Conservation (phyloP, 73 alveolate genomes). For the Paramecium bursaria region DNA sequence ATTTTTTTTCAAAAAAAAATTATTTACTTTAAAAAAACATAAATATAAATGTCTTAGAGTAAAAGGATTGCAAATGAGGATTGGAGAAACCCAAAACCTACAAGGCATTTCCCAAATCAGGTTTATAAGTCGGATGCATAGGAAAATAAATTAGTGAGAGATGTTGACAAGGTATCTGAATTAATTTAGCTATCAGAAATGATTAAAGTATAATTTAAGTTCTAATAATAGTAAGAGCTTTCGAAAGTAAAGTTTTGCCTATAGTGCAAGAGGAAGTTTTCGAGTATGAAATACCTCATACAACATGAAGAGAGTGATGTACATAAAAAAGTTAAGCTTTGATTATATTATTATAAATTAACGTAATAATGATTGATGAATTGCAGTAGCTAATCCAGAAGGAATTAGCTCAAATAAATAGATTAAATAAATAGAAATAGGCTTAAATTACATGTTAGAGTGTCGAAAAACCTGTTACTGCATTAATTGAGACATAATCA, state of each 20-base stretch:
- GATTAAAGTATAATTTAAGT: too few species aligned
- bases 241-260: slow-evolving; percentile 36
- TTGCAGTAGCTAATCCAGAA: slow-evolving; percentile 22
- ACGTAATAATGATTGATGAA: slow-evolving; percentile 66
- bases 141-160: slow-evolving; percentile 1
- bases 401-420: slow-evolving; percentile 47
- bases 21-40: too few species aligned
- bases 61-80: slow-evolving; percentile 35
- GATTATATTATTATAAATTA: slow-evolving; percentile 28
- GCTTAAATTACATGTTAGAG: neutral
- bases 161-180: slow-evolving; percentile 51
- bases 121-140: slow-evolving; percentile 3
- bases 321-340: slow-evolving; percentile 26
- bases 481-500: neutral
- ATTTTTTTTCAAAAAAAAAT: slow-evolving; percentile 35
- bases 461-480: neutral
- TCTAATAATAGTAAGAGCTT: too few species aligned
- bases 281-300: slow-evolving; percentile 15
- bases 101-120: slow-evolving; percentile 51
- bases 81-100: slow-evolving; percentile 6
- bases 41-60: too few species aligned
- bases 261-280: slow-evolving; percentile 24
- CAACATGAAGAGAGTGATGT: slow-evolving; percentile 54
- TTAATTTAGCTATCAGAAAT: slow-evolving; percentile 16
- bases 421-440: neutral